Percentiles rank a stretch among this genome's conserved stretches.
These are phyloP conservation scores for Perkinsus marinus DNA, from an alignment of 169 alveolate species.

Conservation along the genomic window DNA sequence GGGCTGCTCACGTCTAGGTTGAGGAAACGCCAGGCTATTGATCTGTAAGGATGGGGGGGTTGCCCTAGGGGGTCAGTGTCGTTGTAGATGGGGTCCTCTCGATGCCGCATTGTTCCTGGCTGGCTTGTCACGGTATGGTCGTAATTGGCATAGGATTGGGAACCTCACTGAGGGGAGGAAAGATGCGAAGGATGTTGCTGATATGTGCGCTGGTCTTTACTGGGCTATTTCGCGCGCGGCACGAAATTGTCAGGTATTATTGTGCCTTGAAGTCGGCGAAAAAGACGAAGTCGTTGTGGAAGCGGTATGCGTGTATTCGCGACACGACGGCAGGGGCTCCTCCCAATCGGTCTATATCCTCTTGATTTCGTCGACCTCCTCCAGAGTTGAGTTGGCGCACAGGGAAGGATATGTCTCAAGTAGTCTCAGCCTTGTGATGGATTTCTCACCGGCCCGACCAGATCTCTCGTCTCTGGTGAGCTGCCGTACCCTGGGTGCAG, in stretches of 20 bases:
- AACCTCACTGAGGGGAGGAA: background rate
- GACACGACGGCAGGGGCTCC: background rate
- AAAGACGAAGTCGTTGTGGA: background rate
- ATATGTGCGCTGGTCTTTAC: background rate
- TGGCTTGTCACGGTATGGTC: background rate
- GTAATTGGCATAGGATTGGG: background rate
- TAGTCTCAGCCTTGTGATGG: no score
- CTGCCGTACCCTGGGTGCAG: no score
- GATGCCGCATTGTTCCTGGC: background rate
- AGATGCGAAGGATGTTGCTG: background rate
- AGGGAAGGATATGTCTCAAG: no score
- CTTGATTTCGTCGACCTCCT: no score
- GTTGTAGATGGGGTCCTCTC: background rate
- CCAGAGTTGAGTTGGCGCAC: no score
- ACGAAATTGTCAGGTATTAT: background rate
- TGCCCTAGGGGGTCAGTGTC: background rate
- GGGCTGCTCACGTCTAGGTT: background rate
- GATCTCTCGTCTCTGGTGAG: no score
- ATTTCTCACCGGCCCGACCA: no score
- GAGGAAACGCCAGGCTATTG: background rate
- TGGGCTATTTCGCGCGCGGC: background rate
- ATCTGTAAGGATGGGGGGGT: background rate
- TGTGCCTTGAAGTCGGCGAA: background rate
- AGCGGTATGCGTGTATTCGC: background rate
- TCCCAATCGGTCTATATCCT: background rate